Base-by-base conservation (phyloP, 2,329 filamentous ascomycete genomes). In the Penicillium expansum region DNA sequence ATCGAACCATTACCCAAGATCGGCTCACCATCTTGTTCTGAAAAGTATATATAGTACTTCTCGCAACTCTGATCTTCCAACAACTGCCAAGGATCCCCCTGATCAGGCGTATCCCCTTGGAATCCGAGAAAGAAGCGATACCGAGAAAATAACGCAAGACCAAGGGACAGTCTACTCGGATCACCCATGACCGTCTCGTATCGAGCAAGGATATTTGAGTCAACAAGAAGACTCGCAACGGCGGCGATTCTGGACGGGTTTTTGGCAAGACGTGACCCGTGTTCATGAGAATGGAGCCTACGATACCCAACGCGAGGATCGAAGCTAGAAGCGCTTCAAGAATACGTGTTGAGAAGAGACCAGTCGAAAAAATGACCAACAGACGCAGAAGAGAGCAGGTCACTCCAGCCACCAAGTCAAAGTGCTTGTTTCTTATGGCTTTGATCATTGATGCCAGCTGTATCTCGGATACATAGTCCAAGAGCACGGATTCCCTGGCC, bases 291-390 rank as follows among this genome's bases (percentile, higher is more conserved):
- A 44, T 18, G 10, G 42, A 44, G 30, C 42, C 3, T 6, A 30
- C 2, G 6, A 44, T 30, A 9, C n/a, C 10, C 16, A 44, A 2
- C 10, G 30, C 3, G 27, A 44, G 24, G 42, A 13, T 44, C 18
- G 27, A 44, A 14, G 10, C n/a, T 24, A 44, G 42, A 20, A 44
- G 24, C 0, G 27, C 42, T 5, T 30, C 24, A 30, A 30, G 42
- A 20, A 30, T n/a, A 2, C 27, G 27, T 0, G 42, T 44, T 44
- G 42, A 58, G 1, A 62, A 58, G 3, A 62, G 45, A 24, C 47
- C 41, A 1, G 60, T 59, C 3, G 60, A 62, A 4, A 62, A 55
- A n/a, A 62, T 45, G 9, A 62, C 54, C n/a, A 61, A 37, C 7
- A 62, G 39, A 2, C 41, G 60, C 16, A 43, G 24, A 1, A 62